Base-by-base conservation (phyloP, 1,284 basidiomycete genomes). In the Schizophyllum amplum region DNA sequence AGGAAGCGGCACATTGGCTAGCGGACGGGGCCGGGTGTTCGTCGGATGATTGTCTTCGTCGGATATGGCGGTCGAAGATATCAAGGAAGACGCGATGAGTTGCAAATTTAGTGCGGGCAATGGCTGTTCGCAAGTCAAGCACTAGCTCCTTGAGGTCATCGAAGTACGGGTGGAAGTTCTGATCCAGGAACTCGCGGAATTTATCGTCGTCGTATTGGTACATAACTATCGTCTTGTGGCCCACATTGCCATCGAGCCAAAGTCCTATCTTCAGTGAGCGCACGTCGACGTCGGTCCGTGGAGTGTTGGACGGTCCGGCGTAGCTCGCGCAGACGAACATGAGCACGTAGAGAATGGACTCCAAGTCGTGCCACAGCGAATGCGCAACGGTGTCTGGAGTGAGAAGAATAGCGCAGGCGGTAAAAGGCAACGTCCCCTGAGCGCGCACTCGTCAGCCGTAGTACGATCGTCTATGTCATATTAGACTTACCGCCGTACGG, bases 381-480 rank as follows among this genome's bases (percentile, higher is more conserved):
- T 57, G 59, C n/a, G 11, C 33, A 9, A n/a, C 21, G 20, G 22
- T 15, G 11, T 9, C 5, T 6, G 24, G 48, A 24, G 47, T 51
- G 13, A 23, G 50, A 13, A 59, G 24, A 11, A 42, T 17, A 3
- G 49, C 54, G 4, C 49, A 50, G n/a, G 59, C 54, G 54, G 57
- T 55, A 52, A 57, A 60, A n/a, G 48, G 17, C 25, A 53, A 55
- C 33, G 56, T 60, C 23, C 59, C 56, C 59, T 60, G 9, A n/a
- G n/a, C n/a, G n/a, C n/a, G 33, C 11, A 22, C 7, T 3, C 11
- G 33, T 42, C 33, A 42, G 33, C 7, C 11, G 3, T 2, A 17
- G 7, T 17, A 9, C 11, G 13, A 42, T 42, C 33, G 3, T 13
- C 7, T 48, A 51, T 25, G n/a, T 22, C 20, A 5, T 27, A 49